Evolutionary conservation across 139 green algal species (phyloP), one percentile per base, ranked within the genome.

Genomic region (Picochlorum sp.): DNA sequence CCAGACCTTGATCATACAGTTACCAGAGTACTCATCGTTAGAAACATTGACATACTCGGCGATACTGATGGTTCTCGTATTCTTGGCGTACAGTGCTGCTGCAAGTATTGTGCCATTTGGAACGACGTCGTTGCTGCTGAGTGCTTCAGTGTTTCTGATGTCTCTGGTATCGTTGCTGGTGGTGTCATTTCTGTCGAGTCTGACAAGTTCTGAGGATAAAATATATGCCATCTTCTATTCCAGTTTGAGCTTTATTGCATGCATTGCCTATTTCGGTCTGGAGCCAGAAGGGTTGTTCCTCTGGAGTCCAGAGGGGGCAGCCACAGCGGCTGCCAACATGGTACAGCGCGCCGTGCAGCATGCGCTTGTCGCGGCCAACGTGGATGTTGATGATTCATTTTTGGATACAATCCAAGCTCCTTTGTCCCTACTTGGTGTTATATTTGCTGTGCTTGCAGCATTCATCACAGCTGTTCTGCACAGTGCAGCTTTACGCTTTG

Each of bases 161-260:
- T 24, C 31, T 13, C 16, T 57, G 18, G 30, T 11, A 24, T 20
- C 28, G 24, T 50, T 63, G 3, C 8, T 51, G 24, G 45, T 57
- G 45, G 69, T 75, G 2, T 60, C 66, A 51, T 60, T 75, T 14
- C 26, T 70, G n/a, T 75, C 69, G 3, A 20, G n/a, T 31, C 47
- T 49, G 26, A 75, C 69, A 30, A 58, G 49, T 28, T 38, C 44
- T 31, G 26, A 45, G 23, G 65, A 75, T 34, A 75, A 75, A 44
- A 54, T 58, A 9, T 41, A 70, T 15, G 45, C 56, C 6, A 20
- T 51, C 5, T 47, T 58, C 9, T 75, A 60, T 37, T 60, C 47
- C 4, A 20, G 56, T 23, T 14, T 64, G 10, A 44, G 60, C 3
- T 62, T 75, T 28, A 56, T 57, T 2, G 62, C 54, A 4, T 60